phyloP scores from a whole-genome alignment of 176 grass and related monocot species.

The Dactylis glomerata region DNA sequence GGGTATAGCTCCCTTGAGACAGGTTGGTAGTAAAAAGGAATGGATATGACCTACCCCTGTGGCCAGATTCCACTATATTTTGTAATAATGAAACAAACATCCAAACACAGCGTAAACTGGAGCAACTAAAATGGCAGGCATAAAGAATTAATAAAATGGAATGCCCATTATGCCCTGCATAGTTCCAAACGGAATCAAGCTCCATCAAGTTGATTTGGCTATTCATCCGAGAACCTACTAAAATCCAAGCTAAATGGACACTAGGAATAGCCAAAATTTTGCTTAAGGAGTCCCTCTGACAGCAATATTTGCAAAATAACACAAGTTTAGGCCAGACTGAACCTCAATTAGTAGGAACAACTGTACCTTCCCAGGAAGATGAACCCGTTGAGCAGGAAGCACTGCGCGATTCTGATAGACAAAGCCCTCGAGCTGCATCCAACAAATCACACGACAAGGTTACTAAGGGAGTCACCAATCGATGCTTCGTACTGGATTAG shows the following conservation, averaged over 20 bases:
- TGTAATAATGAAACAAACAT: not conserved
- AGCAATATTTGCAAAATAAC: not conserved
- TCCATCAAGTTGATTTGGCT: not conserved
- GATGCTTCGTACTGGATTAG: not conserved
- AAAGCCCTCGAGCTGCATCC: constrained; percentile 66
- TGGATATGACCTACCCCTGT: not conserved
- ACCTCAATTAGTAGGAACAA: constrained; percentile 14
- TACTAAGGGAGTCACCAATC: not conserved
- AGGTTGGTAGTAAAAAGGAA: not conserved
- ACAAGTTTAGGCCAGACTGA: not conserved
- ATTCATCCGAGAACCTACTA: not conserved
- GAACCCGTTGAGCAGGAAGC: constrained; percentile 90
- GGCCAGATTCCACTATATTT: not conserved
- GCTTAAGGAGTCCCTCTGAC: not conserved
- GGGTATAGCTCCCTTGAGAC: not conserved
- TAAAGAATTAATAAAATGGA: not conserved
- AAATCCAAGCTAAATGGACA: not conserved
- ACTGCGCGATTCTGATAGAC: constrained; percentile 69
- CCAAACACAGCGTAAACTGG: not conserved
- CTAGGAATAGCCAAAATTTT: not conserved
- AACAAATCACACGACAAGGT: constrained; percentile 5
- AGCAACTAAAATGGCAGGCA: constrained; percentile 2
- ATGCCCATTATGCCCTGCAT: not conserved
- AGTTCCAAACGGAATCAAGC: constrained; percentile 5
- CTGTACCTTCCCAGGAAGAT: constrained; percentile 94